Percentiles rank a stretch among this genome's conserved stretches.
phyloP scores from a whole-genome alignment of 352 stramenopile genomes.

The Stephanocyclus meneghinianus region DNA sequence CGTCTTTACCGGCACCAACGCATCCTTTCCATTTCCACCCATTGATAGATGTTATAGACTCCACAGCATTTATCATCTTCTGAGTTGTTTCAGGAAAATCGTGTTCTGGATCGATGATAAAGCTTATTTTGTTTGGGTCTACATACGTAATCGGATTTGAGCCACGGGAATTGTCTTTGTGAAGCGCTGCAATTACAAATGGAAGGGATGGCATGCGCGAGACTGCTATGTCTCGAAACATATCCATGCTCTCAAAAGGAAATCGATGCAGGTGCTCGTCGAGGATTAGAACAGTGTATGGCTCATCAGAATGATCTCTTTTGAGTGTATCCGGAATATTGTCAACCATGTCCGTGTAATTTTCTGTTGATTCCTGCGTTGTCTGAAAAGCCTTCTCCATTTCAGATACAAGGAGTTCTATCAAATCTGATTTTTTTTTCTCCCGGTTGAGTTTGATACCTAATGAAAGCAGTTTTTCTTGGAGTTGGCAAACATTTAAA shows the following conservation, averaged over 20 bases:
- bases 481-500: constrained; percentile 65
- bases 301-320: background rate
- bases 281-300: constrained; percentile 74
- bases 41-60: constrained; percentile 49
- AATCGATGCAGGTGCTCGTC: constrained; percentile 83
- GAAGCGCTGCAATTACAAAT: constrained; percentile 63
- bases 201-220: constrained; percentile 75
- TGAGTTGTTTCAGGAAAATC: constrained; percentile 82
- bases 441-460: constrained; percentile 39
- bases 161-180: constrained; percentile 26
- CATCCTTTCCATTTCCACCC: constrained; percentile 76
- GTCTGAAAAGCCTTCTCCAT: constrained; percentile 13
- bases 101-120: constrained; percentile 84
- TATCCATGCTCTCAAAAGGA: constrained; percentile 81
- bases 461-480: constrained; percentile 53
- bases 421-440: constrained; percentile 61
- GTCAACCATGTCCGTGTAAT: background rate
- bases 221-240: constrained; percentile 58
- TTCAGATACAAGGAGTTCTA: constrained; percentile 54
- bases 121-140: constrained; percentile 63
- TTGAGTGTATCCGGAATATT: background rate
- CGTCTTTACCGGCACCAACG: constrained; percentile 69
- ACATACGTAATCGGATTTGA: constrained; percentile 29
- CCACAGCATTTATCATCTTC: constrained; percentile 67
- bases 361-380: background rate